Conservation (phyloP, 2,329 filamentous ascomycete species). For the Phyllachora maydis region DNA sequence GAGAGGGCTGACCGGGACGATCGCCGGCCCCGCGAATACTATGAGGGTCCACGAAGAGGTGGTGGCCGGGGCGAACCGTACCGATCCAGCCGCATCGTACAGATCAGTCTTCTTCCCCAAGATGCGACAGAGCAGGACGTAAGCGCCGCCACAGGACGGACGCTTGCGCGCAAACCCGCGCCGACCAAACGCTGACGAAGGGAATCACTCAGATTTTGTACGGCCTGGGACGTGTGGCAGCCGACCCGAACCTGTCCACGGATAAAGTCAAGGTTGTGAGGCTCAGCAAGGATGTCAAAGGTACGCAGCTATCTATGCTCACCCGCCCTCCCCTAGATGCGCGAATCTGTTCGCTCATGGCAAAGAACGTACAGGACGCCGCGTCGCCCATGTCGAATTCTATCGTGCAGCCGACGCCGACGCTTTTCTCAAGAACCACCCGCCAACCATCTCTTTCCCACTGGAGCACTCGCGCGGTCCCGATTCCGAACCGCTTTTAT, state of each 20-base stretch:
- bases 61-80: no score
- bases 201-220: constrained; percentile 6
- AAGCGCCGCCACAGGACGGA: not conserved
- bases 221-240: constrained; percentile 7
- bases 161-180: not conserved
- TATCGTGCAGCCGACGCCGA: constrained; percentile 15
- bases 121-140: constrained; percentile 1
- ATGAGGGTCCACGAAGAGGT: no score
- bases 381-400: constrained; percentile 19
- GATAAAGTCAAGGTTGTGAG: constrained; percentile 4
- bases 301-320: no score
- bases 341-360: no score
- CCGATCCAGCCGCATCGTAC: no score
- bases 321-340: no score
- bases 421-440: constrained; percentile 15
- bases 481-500: constrained; percentile 9
- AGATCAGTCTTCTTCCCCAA: no score
- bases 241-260: constrained; percentile 7
- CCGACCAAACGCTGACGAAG: not conserved
- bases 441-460: constrained; percentile 14
- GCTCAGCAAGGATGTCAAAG: constrained; percentile 1
- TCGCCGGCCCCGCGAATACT: no score
- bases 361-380: no score
- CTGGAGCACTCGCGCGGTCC: constrained; percentile 10
- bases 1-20: no score